Conservation (phyloP, 169 alveolate species). For the Cryptosporidium tyzzeri region DNA sequence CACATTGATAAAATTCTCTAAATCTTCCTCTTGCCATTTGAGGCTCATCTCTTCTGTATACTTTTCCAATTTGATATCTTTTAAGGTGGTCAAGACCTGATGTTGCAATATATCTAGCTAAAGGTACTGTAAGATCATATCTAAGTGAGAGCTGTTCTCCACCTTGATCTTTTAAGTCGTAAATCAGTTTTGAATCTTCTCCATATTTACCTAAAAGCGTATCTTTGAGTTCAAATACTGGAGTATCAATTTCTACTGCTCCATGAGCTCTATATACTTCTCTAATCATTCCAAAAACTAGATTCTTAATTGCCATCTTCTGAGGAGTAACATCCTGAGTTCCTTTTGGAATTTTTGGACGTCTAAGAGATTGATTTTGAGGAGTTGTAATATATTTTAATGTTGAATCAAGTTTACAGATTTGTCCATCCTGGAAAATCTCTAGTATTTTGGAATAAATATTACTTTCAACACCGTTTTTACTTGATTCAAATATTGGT, state of each 20-base stretch:
- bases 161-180: constrained; percentile 96
- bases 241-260: constrained; percentile 97
- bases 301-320: constrained; percentile 92
- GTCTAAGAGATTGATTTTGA: constrained; percentile 79
- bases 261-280: constrained; percentile 93
- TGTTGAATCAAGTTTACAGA: not conserved
- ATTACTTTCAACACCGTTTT: not conserved
- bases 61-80: constrained; percentile 96
- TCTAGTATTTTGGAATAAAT: not conserved
- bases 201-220: constrained; percentile 96
- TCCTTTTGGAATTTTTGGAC: constrained; percentile 95
- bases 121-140: constrained; percentile 98
- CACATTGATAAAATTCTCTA: constrained; percentile 97
- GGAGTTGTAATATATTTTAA: constrained; percentile 50
- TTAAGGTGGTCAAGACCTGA: constrained; percentile 89
- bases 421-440: constrained; percentile 1
- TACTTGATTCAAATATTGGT: not conserved
- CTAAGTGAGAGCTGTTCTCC: constrained; percentile 96
- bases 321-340: constrained; percentile 93
- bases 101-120: constrained; percentile 94
- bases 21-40: constrained; percentile 95
- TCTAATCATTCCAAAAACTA: constrained; percentile 88
- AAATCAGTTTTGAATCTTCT: constrained; percentile 95
- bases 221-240: constrained; percentile 96
- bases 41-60: constrained; percentile 98